Evolutionary conservation across 2,329 filamentous ascomycete species (phyloP).

Genomic region (Aspergillus aculeatinus): DNA sequence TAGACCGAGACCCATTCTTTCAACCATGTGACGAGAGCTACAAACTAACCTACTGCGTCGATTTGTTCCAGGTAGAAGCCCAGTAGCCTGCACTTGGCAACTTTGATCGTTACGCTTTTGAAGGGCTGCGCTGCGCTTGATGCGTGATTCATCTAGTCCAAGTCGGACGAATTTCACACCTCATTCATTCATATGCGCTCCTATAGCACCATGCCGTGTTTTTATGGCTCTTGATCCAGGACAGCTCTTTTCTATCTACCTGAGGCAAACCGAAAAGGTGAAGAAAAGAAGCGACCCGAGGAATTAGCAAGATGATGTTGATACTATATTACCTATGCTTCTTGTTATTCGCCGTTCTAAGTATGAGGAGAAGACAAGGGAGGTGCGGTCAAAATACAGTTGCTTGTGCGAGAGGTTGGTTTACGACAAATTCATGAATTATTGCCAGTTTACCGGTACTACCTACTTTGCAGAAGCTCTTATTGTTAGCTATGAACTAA

Average conservation of each 20-base stretch:
- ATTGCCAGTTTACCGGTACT: background rate
- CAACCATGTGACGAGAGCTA: background rate
- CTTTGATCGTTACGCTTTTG: background rate
- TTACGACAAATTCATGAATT: slow-evolving; percentile 12
- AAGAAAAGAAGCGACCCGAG: background rate
- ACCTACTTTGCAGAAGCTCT: slow-evolving; percentile 7
- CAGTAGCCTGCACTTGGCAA: background rate
- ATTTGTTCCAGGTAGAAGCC: background rate
- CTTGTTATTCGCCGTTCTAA: background rate
- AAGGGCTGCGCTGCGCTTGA: background rate
- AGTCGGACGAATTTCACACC: background rate
- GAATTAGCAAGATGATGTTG: background rate
- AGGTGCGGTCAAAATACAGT: slow-evolving; percentile 16
- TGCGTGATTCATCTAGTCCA: background rate
- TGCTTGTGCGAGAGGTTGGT: slow-evolving; percentile 22
- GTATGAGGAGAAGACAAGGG: slow-evolving; percentile 19
- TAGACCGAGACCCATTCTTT: background rate
- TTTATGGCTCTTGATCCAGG: background rate
- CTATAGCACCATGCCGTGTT: background rate
- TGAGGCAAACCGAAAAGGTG: background rate
- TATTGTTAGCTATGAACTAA: slow-evolving; percentile 4
- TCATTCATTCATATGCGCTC: background rate
- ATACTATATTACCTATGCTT: background rate
- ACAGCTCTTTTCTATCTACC: background rate
- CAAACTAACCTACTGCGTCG: background rate